Conservation (phyloP, 371 early-diverging fungal species). For the Mortierella sp. region DNA sequence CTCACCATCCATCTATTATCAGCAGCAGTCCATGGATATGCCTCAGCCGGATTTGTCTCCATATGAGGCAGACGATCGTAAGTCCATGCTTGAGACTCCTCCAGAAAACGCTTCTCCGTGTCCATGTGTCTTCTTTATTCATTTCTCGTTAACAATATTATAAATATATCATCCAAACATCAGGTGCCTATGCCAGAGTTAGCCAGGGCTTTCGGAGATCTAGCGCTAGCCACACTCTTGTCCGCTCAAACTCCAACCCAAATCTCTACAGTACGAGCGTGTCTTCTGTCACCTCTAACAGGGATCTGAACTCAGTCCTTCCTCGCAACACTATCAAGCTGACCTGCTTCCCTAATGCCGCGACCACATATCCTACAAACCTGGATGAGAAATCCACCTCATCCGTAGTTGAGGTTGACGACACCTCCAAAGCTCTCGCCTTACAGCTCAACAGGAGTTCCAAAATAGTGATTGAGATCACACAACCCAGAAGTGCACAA, state of each 20-base stretch:
- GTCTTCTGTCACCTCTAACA: not conserved
- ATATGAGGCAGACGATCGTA: conserved; percentile 33
- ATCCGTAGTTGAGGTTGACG: not conserved
- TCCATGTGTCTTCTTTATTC: not conserved
- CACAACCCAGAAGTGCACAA: conserved; percentile 25
- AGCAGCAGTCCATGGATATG: conserved; percentile 6
- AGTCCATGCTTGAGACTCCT: conserved; percentile 8
- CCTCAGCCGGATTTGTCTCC: not conserved
- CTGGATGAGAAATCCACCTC: not conserved
- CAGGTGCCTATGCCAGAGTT: conserved; percentile 30
- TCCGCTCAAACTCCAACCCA: conserved; percentile 10
- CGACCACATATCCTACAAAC: not conserved
- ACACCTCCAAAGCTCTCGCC: conserved; percentile 21
- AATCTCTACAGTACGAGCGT: conserved; percentile 10
- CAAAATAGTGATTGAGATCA: conserved; percentile 48
- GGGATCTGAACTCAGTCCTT: conserved; percentile 18
- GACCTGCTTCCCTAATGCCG: conserved; percentile 45
- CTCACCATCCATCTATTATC: conserved; percentile 2
- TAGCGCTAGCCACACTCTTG: conserved; percentile 10
- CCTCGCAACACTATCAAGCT: conserved; percentile 41
- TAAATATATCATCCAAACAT: not conserved
- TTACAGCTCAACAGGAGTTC: conserved; percentile 29
- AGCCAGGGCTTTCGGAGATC: conserved; percentile 17
- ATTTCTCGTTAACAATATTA: not conserved
- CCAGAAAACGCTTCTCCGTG: no score